Evolutionary conservation across 1,284 basidiomycete genomes (phyloP).

Genomic region (Tilletia horrida): DNA sequence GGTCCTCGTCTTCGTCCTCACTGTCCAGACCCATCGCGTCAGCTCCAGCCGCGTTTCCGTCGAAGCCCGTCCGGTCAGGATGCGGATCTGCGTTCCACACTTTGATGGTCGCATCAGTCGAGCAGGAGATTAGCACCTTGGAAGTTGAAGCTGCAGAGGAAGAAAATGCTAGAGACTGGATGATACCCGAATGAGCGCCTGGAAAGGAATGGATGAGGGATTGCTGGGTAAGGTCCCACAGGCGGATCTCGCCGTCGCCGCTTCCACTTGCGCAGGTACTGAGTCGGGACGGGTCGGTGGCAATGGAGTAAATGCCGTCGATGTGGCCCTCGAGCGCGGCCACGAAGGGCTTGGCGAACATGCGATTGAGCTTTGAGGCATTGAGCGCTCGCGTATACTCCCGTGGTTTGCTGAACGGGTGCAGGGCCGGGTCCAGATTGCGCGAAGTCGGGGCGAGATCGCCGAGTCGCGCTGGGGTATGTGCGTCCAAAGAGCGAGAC

Average conservation of each 20-base stretch:
- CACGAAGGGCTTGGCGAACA: constrained; percentile 96
- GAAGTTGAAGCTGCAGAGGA: constrained; percentile 35
- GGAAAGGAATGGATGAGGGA: constrained; percentile 68
- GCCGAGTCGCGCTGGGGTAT: constrained; percentile 64
- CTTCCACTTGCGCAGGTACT: constrained; percentile 85
- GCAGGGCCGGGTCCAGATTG: constrained; percentile 88
- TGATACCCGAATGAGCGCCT: constrained; percentile 85
- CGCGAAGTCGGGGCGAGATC: constrained; percentile 82
- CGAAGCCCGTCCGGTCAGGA: constrained; percentile 54
- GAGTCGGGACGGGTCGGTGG: constrained; percentile 72
- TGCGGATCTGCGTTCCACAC: constrained; percentile 68
- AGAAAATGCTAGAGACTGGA: constrained; percentile 67
- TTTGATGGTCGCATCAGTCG: constrained; percentile 85
- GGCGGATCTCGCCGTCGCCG: constrained; percentile 89
- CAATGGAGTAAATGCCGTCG: constrained; percentile 88
- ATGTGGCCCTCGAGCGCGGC: constrained; percentile 85
- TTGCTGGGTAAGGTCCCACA: constrained; percentile 78
- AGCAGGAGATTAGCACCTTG: constrained; percentile 78
- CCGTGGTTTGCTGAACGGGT: constrained; percentile 86
- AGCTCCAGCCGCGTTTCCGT: constrained; percentile 34
- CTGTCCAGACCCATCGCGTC: constrained; percentile 40
- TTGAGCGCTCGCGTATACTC: constrained; percentile 92
- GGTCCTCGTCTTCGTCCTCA: constrained; percentile 51
- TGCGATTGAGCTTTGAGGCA: constrained; percentile 90
- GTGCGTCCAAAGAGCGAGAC: constrained; percentile 74